Evolutionary conservation across 164 flowering plant genomes (phyloP), one percentile per base, ranked within the genome.

Genomic region (Akebia trifoliata): DNA sequence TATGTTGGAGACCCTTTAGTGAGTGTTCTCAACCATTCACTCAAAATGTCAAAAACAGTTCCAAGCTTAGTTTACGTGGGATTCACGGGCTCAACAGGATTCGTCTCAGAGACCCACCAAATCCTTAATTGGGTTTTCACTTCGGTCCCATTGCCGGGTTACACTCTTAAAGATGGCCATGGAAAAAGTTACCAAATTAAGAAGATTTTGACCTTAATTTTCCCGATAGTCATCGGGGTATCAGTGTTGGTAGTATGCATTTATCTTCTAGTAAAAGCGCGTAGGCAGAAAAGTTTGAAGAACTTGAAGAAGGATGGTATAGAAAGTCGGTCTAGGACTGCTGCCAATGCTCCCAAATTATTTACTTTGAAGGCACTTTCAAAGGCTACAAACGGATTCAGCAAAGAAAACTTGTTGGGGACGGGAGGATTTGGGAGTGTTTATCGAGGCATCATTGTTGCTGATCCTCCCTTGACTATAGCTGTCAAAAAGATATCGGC

Each of bases 401-500:
- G 69, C 56, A 67, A 68, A 57, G 78, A 73, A 6, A 75, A 76
- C 44, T 42, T 73, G 45, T 36, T 80, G 59, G 82, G 84, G 34
- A 42, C 48, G 2, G 82, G 82, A 17, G 82, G 82, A 26, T 78
- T 74, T 66, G 81, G 83, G 36, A 71, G 71, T 63, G 79, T 77
- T 37, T 75, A 70, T 48, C 68, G 61, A 54, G 85, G 78, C n/a
- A 43, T 65, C 18, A 12, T 75, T 2, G 25, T 75, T 2, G 25
- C 58, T 0, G 59, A 71, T 44, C 68, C 77, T 46, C 61, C 69
- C 7, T 31, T 45, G 7, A 48, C 50, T 11, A 48, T 77, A 12
- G 81, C 84, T 24, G 81, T 80, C 14, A 77, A 80, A 53, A 73
- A 64, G 58, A 71, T 80, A 17, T 68, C 75, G 3, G 79, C 81